Evolutionary conservation across 2,329 filamentous ascomycete species (phyloP).

Genomic region (Mycosphaerella sp.): DNA sequence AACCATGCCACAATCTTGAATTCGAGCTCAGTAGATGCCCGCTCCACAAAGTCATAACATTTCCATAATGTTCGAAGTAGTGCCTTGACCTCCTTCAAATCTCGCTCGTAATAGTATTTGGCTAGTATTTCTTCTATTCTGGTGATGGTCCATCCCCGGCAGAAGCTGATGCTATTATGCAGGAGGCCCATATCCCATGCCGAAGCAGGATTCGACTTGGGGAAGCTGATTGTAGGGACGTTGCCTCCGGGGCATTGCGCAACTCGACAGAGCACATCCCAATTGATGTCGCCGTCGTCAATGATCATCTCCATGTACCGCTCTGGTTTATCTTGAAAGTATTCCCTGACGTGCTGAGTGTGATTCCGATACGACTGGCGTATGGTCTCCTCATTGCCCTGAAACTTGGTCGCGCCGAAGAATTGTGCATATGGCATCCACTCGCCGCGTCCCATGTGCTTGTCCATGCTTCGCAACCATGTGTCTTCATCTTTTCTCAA

Average conservation of each 20-base stretch:
- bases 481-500: conserved; percentile 28
- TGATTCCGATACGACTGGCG: conserved; percentile 23
- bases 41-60: conserved; percentile 23
- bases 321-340: conserved; percentile 20
- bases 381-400: conserved; percentile 23
- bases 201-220: conserved; percentile 26
- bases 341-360: conserved; percentile 20
- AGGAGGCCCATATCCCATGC: conserved; percentile 25
- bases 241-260: conserved; percentile 19
- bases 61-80: conserved; percentile 22
- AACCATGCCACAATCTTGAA: conserved; percentile 16
- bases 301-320: conserved; percentile 23
- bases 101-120: conserved; percentile 23
- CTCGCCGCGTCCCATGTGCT: conserved; percentile 25
- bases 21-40: conserved; percentile 26
- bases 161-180: conserved; percentile 20
- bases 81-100: conserved; percentile 14
- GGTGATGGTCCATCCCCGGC: conserved; percentile 28
- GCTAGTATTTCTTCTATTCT: conserved; percentile 24
- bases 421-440: conserved; percentile 25
- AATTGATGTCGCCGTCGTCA: conserved; percentile 22
- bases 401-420: conserved; percentile 23
- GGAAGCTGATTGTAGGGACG: conserved; percentile 17
- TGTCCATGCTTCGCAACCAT: conserved; percentile 28
- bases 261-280: conserved; percentile 21